These are phyloP conservation scores for Micractinium sp. DNA, from an alignment of 139 green algal species.

Conservation along the genomic window DNA sequence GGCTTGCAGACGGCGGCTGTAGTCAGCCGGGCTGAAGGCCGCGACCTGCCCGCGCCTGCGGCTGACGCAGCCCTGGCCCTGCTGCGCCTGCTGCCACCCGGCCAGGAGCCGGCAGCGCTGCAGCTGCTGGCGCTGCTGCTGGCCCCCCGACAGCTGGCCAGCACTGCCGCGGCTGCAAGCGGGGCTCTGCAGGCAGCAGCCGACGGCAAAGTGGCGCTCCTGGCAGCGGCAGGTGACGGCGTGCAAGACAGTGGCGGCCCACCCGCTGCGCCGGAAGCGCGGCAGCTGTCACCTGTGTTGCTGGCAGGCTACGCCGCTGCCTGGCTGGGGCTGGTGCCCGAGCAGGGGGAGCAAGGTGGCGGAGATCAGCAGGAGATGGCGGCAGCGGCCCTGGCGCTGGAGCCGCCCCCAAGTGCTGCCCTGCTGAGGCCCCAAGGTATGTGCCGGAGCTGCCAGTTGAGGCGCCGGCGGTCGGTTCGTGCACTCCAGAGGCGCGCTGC, in stretches of 20 bases:
- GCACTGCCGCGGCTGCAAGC: not conserved
- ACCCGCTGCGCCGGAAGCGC: not conserved
- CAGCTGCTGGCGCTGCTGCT: constrained; percentile 23
- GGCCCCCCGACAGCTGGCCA: not conserved
- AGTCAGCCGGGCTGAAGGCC: not conserved
- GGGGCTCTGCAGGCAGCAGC: not conserved
- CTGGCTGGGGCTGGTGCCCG: constrained; percentile 48
- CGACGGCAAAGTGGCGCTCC: not conserved
- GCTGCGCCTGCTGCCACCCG: constrained; percentile 35
- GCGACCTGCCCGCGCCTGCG: not conserved
- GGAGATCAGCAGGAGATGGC: not conserved
- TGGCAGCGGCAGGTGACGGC: not conserved
- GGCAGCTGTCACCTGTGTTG: constrained; percentile 9
- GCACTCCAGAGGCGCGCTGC: not conserved
- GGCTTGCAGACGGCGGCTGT: not conserved
- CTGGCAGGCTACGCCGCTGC: constrained; percentile 50
- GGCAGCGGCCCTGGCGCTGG: not conserved
- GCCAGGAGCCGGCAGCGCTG: constrained; percentile 21
- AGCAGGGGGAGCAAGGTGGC: not conserved
- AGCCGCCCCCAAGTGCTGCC: not conserved
- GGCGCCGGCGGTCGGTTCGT: not conserved
- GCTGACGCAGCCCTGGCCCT: not conserved
- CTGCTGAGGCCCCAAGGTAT: constrained; percentile 16
- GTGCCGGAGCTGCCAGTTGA: not conserved
- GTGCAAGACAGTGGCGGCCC: not conserved